Conservation (phyloP, 2,329 filamentous ascomycete genomes). For the Clonostachys solani region DNA sequence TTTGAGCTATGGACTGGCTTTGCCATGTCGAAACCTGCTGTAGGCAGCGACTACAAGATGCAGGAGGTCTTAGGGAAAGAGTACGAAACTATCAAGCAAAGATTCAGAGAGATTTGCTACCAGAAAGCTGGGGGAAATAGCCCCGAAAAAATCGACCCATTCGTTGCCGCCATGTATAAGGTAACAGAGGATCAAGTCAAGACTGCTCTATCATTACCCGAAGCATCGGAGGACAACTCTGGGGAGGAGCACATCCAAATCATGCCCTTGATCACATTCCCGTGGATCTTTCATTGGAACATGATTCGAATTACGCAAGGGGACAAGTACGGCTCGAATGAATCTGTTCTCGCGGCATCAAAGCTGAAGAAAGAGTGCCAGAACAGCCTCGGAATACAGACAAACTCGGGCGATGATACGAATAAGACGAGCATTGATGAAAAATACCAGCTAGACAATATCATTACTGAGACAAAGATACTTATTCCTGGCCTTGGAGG, state of each 20-base stretch:
- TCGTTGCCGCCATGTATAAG: constrained; percentile 84
- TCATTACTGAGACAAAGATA: too few relatives aligned
- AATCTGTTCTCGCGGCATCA: not conserved
- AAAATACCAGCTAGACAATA: too few relatives aligned
- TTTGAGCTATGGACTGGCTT: constrained; percentile 93
- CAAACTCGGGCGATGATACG: too few relatives aligned
- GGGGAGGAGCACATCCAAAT: constrained; percentile 10
- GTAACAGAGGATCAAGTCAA: constrained; percentile 71
- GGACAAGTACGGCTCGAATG: constrained; percentile 12
- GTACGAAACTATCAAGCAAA: constrained; percentile 59
- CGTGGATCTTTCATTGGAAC: constrained; percentile 80
- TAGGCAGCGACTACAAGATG: constrained; percentile 77
- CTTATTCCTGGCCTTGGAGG: too few relatives aligned
- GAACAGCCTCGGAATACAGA: too few relatives aligned
- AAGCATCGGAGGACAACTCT: not conserved
- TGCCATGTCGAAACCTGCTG: constrained; percentile 67
- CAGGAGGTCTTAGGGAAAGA: constrained; percentile 77
- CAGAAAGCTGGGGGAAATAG: constrained; percentile 57
- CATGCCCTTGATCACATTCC: constrained; percentile 87
- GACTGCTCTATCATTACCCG: constrained; percentile 38
- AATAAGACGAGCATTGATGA: too few relatives aligned
- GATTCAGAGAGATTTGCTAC: constrained; percentile 64
- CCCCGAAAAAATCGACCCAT: constrained; percentile 57
- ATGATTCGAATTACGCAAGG: constrained; percentile 24
- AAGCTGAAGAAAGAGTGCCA: too few relatives aligned